Evolutionary conservation across 163 green algal genomes (phyloP).

Genomic region (Trebouxiophyceae sp.): DNA sequence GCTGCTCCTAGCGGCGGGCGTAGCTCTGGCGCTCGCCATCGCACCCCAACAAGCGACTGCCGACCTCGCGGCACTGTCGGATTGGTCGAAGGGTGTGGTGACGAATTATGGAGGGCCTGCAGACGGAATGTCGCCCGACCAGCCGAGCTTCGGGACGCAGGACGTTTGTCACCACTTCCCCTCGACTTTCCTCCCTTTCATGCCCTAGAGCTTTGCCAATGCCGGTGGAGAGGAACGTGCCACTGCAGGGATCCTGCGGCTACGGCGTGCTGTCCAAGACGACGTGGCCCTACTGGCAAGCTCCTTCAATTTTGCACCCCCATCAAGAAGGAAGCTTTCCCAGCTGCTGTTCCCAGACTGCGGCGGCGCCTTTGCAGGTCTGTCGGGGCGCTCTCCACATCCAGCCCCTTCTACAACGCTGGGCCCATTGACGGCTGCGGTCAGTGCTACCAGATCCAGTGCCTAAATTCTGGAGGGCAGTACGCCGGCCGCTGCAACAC

Average conservation of each 20-base stretch:
- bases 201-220: not conserved
- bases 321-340: too few species aligned
- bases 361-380: too few species aligned
- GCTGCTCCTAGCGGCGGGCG: too few species aligned
- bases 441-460: slow-evolving; percentile 47
- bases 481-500: slow-evolving; percentile 8
- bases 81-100: slow-evolving; percentile 11
- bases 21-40: too few species aligned
- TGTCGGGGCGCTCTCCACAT: slow-evolving; percentile 17
- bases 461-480: slow-evolving; percentile 17
- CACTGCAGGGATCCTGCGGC: slow-evolving; percentile 21
- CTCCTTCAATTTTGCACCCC: too few species aligned
- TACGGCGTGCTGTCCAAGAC: slow-evolving; percentile 16
- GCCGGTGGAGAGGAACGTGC: not conserved
- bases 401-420: slow-evolving; percentile 13
- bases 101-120: slow-evolving; percentile 20
- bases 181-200: too few species aligned
- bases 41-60: too few species aligned
- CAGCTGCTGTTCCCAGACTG: too few species aligned
- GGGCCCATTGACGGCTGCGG: slow-evolving; percentile 20
- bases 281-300: slow-evolving; percentile 21
- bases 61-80: slow-evolving; percentile 8
- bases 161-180: slow-evolving; percentile 2
- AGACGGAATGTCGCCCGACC: slow-evolving; percentile 12
- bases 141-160: slow-evolving; percentile 12